Percentiles rank a stretch among this genome's conserved stretches.
Conservation (phyloP, 495 filamentous ascomycete species). For the Aspergillus wentii region DNA sequence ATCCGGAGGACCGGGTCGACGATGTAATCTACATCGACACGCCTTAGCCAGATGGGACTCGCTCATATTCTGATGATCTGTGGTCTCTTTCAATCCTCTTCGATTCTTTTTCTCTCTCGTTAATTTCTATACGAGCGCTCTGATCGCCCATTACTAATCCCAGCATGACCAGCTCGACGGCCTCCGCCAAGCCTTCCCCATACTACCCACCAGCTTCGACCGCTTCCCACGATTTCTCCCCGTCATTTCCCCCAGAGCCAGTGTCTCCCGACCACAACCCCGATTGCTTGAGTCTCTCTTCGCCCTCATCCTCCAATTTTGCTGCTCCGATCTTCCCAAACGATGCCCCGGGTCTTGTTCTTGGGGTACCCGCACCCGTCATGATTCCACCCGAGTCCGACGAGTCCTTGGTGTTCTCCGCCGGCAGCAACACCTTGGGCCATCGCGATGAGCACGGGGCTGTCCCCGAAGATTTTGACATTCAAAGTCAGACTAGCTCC, state of each 20-base stretch:
- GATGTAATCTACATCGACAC: too few species aligned
- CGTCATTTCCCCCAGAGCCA: slow-evolving; percentile 1
- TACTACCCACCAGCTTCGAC: slow-evolving; percentile 20
- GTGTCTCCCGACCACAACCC: not conserved
- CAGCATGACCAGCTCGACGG: too few species aligned
- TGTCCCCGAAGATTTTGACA: slow-evolving; percentile 35
- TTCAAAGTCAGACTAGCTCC: slow-evolving; percentile 41
- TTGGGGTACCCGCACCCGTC: slow-evolving; percentile 41
- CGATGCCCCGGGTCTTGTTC: slow-evolving; percentile 33
- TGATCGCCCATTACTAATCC: slow-evolving; percentile 2
- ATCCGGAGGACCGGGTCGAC: slow-evolving; percentile 1
- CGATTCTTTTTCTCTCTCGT: not conserved
- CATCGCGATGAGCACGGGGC: slow-evolving; percentile 26
- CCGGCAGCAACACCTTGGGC: slow-evolving; percentile 9
- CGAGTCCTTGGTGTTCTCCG: slow-evolving; percentile 30
- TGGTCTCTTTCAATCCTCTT: not conserved
- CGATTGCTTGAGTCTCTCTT: not conserved
- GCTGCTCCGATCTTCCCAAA: slow-evolving; percentile 20
- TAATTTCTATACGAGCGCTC: too few species aligned
- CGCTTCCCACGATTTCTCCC: slow-evolving; percentile 4
- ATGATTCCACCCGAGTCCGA: slow-evolving; percentile 39
- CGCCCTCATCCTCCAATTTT: slow-evolving; percentile 12
- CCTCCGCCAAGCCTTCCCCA: slow-evolving; percentile 42
- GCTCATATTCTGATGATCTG: not conserved
- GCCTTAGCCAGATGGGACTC: too few species aligned